phyloP scores from a whole-genome alignment of 208 protist species.

The Kentomonas sorsogonicus region DNA sequence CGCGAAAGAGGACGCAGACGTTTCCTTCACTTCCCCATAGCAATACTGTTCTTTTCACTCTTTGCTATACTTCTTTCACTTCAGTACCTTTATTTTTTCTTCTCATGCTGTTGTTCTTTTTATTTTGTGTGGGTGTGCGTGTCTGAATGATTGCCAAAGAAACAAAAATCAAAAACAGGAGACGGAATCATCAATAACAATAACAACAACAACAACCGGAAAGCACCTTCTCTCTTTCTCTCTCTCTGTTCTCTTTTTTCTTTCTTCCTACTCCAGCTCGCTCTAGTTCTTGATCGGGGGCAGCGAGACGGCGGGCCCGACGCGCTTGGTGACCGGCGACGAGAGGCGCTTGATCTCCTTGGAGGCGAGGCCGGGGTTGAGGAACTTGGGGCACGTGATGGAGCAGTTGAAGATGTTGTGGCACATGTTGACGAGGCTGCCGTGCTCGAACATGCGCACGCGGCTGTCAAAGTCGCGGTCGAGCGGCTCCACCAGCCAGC shows the following conservation, averaged over 20 bases:
- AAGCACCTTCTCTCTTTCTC: slow-evolving; percentile 4
- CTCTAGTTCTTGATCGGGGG: slow-evolving; percentile 22
- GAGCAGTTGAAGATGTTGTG: slow-evolving; percentile 92
- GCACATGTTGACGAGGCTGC: slow-evolving; percentile 83
- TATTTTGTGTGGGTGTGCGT: neutral
- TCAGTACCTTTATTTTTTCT: slow-evolving; percentile 3
- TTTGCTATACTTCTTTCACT: neutral
- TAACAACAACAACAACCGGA: neutral
- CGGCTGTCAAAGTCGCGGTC: slow-evolving; percentile 83
- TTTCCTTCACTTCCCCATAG: neutral
- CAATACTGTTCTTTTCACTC: neutral
- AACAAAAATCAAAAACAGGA: slow-evolving; percentile 5
- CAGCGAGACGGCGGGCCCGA: slow-evolving; percentile 38
- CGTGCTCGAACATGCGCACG: slow-evolving; percentile 83
- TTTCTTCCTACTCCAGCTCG: neutral
- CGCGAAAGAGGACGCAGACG: neutral
- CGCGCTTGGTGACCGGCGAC: slow-evolving; percentile 47
- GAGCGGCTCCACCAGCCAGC: slow-evolving; percentile 87
- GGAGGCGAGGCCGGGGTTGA: slow-evolving; percentile 81
- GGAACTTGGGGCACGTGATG: slow-evolving; percentile 88
- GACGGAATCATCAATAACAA: too few species aligned
- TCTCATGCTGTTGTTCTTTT: too few species aligned
- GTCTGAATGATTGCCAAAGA: neutral
- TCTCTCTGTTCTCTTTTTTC: neutral
- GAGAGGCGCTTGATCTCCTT: slow-evolving; percentile 87